Evolutionary conservation across 2,329 filamentous ascomycete species (phyloP).

Genomic region (Talaromyces sp.): DNA sequence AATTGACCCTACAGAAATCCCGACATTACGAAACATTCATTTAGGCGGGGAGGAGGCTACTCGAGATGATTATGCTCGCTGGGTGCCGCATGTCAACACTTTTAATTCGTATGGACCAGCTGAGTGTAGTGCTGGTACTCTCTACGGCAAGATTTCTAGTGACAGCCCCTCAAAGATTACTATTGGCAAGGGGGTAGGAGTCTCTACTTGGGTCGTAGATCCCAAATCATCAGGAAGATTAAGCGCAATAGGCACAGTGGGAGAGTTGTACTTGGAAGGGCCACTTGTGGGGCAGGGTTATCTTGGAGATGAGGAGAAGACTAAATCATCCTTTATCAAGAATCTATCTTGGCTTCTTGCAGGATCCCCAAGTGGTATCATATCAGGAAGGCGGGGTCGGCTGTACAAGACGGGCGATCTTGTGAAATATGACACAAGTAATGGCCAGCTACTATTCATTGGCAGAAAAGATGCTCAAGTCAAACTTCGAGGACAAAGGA

Average conservation of each 20-base stretch:
- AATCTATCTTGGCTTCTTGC: conserved; percentile 28
- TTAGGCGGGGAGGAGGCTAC: conserved; percentile 44
- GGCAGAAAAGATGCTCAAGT: conserved; percentile 39
- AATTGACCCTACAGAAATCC: conserved; percentile 26
- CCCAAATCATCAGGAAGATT: conserved; percentile 67
- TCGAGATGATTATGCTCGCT: conserved; percentile 64
- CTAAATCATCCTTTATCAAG: conserved; percentile 35
- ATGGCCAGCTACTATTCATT: conserved; percentile 34
- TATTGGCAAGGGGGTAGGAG: conserved; percentile 5
- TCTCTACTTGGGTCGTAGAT: conserved; percentile 14
- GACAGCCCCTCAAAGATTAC: not conserved
- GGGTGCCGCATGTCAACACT: conserved; percentile 48
- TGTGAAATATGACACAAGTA: conserved; percentile 31
- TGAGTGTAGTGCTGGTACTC: conserved; percentile 6
- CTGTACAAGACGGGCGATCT: conserved; percentile 37
- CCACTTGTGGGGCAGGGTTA: conserved; percentile 44
- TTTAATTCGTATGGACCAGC: conserved; percentile 39
- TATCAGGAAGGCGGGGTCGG: conserved; percentile 30
- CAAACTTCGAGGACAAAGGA: conserved; percentile 42
- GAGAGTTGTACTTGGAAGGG: conserved; percentile 43
- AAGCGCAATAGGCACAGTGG: conserved; percentile 41
- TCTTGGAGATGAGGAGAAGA: conserved; percentile 41
- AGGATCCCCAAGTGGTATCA: conserved; percentile 32
- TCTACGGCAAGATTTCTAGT: not conserved
- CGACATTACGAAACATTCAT: conserved; percentile 40